phyloP scores from a whole-genome alignment of 306 rosid genomes.

The Sophora flavescens region DNA sequence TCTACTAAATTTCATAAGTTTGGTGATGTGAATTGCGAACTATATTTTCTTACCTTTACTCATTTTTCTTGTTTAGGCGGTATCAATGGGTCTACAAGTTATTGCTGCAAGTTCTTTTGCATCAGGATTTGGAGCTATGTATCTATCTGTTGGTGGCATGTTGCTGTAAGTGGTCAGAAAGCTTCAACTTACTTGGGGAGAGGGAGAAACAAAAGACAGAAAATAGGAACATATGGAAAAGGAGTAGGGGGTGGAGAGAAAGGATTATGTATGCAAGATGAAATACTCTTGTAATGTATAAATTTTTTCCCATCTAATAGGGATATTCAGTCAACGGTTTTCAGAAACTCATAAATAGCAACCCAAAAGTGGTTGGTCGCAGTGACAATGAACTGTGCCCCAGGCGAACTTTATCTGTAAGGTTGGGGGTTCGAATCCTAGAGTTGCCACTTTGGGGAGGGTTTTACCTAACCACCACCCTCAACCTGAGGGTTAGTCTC shows the following conservation, averaged over 20 bases:
- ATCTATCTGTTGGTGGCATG: constrained; percentile 84
- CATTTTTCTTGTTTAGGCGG: constrained; percentile 62
- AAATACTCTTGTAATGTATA: not conserved
- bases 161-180: constrained; percentile 69
- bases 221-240: constrained; percentile 8
- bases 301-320: not conserved
- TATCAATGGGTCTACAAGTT: constrained; percentile 74
- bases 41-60: constrained; percentile 38
- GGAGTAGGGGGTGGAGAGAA: not conserved
- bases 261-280: not conserved
- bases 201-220: not conserved
- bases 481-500: too few species aligned
- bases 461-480: too few species aligned
- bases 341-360: not conserved
- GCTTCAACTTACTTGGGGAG: constrained; percentile 29
- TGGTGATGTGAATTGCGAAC: not conserved
- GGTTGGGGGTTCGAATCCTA: too few species aligned
- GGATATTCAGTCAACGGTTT: constrained; percentile 13
- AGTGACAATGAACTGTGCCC: too few species aligned
- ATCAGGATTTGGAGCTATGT: constrained; percentile 63
- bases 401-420: too few species aligned
- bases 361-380: too few species aligned
- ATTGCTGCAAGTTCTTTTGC: constrained; percentile 67
- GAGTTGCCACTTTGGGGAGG: too few species aligned
- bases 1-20: constrained; percentile 9